Evolutionary conservation across 2,329 filamentous ascomycete species (phyloP).

Genomic region (Fusarium armeniacum): DNA sequence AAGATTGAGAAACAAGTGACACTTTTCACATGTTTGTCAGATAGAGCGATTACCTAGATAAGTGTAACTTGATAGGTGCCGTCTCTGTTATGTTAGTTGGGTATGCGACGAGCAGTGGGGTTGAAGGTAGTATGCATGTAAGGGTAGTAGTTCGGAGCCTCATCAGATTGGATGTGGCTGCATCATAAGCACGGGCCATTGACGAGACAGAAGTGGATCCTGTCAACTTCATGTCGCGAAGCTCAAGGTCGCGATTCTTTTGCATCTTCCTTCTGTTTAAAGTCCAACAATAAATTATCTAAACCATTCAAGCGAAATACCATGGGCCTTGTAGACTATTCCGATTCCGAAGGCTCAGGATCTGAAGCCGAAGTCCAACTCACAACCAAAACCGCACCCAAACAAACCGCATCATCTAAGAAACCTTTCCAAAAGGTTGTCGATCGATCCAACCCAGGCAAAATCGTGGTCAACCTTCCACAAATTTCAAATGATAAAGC

Average conservation of each 20-base stretch:
- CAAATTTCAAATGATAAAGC: conserved; percentile 60
- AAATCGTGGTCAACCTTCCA: conserved; percentile 85
- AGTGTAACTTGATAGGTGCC: not conserved
- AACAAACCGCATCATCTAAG: conserved; percentile 61
- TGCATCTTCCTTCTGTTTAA: conserved; percentile 5
- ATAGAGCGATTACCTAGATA: conserved; percentile 13
- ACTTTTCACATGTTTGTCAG: conserved; percentile 40
- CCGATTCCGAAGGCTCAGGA: conserved; percentile 85
- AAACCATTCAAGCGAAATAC: conserved; percentile 25
- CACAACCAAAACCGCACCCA: conserved; percentile 51
- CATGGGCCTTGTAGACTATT: conserved; percentile 88
- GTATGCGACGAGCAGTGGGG: conserved; percentile 24
- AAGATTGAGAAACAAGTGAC: not conserved
- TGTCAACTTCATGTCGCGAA: conserved; percentile 22
- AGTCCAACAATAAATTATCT: conserved; percentile 1
- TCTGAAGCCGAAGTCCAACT: conserved; percentile 62
- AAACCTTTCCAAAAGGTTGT: conserved; percentile 83
- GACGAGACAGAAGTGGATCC: conserved; percentile 34
- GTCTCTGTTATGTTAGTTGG: conserved; percentile 10
- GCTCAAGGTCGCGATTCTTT: conserved; percentile 26
- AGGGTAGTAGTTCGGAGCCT: conserved; percentile 43
- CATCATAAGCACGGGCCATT: conserved; percentile 31
- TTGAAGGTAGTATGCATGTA: conserved; percentile 7
- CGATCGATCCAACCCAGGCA: conserved; percentile 83
- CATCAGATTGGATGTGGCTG: conserved; percentile 40